A percentile compares a stretch with the other conserved stretches of the same genome.
Conservation (phyloP, 2,329 filamentous ascomycete species). For the Phyllosticta paracitricarpa region DNA sequence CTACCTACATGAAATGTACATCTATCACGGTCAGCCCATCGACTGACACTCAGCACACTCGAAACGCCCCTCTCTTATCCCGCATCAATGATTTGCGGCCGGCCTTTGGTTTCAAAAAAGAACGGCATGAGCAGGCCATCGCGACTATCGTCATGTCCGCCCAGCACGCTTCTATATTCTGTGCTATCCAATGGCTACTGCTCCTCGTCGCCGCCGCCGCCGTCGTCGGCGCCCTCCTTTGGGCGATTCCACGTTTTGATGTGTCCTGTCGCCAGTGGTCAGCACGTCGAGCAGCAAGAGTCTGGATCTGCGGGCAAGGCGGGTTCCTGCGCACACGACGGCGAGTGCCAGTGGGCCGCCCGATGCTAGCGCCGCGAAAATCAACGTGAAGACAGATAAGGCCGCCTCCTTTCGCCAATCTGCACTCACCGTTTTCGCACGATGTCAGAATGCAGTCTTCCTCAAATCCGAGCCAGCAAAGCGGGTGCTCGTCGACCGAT, state of each 20-base stretch:
- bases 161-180: neutral
- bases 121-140: neutral
- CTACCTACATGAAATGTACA: neutral
- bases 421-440: conserved; percentile 69
- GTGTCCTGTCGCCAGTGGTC: conserved; percentile 45
- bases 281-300: conserved; percentile 14
- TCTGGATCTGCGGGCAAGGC: neutral
- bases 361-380: conserved; percentile 6
- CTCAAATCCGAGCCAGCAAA: conserved; percentile 88
- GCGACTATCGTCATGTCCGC: neutral
- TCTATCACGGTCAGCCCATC: neutral
- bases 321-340: conserved; percentile 10
- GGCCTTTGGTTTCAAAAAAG: neutral
- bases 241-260: conserved; percentile 67
- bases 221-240: conserved; percentile 32
- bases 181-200: neutral
- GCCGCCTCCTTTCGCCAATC: neutral
- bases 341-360: conserved; percentile 8
- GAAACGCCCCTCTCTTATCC: neutral
- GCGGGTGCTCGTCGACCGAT: conserved; percentile 71
- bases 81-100: neutral
- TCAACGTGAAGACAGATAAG: conserved; percentile 7
- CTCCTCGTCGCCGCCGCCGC: conserved; percentile 23
- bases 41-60: neutral
- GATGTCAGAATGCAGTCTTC: conserved; percentile 88